Conservation (phyloP, 352 stramenopile species). For the Globisporangium mamillatum region DNA sequence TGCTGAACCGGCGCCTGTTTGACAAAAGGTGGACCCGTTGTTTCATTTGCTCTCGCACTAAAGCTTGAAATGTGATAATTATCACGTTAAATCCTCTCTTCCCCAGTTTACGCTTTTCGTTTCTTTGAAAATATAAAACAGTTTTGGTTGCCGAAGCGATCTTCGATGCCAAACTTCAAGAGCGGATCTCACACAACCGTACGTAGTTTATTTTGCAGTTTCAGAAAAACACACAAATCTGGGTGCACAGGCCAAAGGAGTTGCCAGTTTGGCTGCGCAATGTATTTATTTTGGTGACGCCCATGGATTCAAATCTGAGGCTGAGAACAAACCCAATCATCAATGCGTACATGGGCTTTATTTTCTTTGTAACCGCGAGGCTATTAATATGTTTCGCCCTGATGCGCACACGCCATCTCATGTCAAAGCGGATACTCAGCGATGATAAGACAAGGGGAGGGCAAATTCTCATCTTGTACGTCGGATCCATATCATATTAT, state of each 20-base stretch:
- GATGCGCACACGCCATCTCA: no score
- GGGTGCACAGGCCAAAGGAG: background rate
- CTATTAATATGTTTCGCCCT: background rate
- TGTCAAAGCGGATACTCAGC: no score
- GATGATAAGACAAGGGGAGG: no score
- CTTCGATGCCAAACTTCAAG: conserved; percentile 11
- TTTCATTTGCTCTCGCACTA: background rate
- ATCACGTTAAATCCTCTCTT: no score
- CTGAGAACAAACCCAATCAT: background rate
- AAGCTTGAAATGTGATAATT: background rate
- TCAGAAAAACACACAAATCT: background rate
- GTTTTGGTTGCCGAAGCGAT: conserved; percentile 4
- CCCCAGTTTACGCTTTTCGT: background rate
- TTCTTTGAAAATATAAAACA: background rate
- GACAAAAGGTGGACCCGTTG: background rate
- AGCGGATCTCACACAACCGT: background rate
- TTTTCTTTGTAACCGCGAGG: background rate
- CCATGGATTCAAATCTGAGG: background rate
- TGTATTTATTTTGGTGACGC: background rate
- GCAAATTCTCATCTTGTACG: no score
- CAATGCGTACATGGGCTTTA: background rate
- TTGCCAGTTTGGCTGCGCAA: background rate
- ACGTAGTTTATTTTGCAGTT: background rate
- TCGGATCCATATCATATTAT: no score
- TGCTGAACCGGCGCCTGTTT: background rate